Evolutionary conservation across 1,284 basidiomycete species (phyloP).

Genomic region (Xerocomus nothofagi): DNA sequence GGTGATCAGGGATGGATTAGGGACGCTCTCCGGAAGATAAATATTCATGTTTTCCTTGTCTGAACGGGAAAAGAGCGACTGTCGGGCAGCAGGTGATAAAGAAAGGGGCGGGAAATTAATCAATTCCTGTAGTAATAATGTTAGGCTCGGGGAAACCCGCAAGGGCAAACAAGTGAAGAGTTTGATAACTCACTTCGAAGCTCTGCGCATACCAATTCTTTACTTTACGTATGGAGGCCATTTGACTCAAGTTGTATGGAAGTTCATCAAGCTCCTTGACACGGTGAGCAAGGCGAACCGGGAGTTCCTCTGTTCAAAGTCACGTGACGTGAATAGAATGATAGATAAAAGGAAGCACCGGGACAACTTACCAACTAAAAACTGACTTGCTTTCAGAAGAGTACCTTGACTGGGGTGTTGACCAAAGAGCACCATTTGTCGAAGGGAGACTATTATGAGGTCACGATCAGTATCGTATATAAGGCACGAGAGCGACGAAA

Average conservation of each 20-base stretch:
- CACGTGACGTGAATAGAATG: conserved; percentile 45
- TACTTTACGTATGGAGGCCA: conserved; percentile 94
- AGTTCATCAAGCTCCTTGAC: conserved; percentile 95
- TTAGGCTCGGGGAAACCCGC: not conserved
- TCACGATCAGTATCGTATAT: conserved; percentile 8
- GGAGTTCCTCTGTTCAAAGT: conserved; percentile 55
- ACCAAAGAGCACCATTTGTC: conserved; percentile 32
- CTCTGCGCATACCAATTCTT: conserved; percentile 99
- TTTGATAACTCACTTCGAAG: conserved; percentile 73
- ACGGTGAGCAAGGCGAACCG: conserved; percentile 91
- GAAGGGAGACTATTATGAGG: conserved; percentile 23
- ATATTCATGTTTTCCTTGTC: conserved; percentile 35
- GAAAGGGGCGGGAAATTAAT: conserved; percentile 77
- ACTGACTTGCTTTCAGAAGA: conserved; percentile 31
- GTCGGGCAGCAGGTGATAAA: conserved; percentile 66
- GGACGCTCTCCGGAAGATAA: conserved; percentile 63
- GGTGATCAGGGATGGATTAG: conserved; percentile 57
- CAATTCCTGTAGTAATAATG: conserved; percentile 62
- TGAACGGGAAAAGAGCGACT: conserved; percentile 59
- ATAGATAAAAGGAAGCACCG: too few relatives aligned
- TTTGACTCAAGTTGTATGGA: conserved; percentile 86
- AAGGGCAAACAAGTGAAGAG: not conserved
- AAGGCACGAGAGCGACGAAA: not conserved
- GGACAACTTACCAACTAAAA: conserved; percentile 20
- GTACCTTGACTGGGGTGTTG: conserved; percentile 34